Percentiles rank a stretch among this genome's conserved stretches.
These are phyloP conservation scores for Plasmodium knowlesi DNA, from an alignment of 169 alveolate species.

Conservation along the genomic window DNA sequence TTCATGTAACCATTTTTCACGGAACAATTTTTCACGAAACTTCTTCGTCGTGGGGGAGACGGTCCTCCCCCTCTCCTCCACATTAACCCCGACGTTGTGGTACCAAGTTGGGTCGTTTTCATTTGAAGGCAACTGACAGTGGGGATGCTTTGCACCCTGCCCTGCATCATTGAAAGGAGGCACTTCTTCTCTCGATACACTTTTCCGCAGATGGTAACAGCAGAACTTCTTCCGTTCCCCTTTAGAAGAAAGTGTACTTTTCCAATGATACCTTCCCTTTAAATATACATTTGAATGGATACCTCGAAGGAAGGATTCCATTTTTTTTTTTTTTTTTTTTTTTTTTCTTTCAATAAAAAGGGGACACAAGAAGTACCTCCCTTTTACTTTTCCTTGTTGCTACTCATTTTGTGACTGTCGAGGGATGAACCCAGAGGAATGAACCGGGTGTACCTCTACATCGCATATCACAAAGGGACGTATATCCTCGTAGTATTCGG, in stretches of 20 bases:
- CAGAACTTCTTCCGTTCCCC: neutral
- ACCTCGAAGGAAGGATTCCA: constrained; percentile 3
- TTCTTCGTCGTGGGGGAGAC: neutral
- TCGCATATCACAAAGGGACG: neutral
- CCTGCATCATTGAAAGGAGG: neutral
- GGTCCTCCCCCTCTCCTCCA: neutral
- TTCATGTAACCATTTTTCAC: no score
- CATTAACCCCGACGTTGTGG: neutral
- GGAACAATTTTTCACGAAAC: neutral
- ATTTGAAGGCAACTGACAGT: neutral
- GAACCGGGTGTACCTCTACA: neutral
- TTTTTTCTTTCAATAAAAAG: neutral
- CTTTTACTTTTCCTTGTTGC: neutral
- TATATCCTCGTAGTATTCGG: neutral
- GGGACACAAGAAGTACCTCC: neutral
- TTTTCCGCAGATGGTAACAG: neutral
- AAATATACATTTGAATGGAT: neutral
- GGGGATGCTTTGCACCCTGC: neutral
- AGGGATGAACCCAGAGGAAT: neutral
- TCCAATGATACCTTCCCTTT: neutral
- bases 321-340: constrained; percentile 30
- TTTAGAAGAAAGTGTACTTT: neutral
- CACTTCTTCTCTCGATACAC: neutral
- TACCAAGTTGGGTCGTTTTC: neutral
- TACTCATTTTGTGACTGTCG: neutral